Conservation (phyloP, 2,329 filamentous ascomycete genomes). For the Pseudogymnoascus sp. region DNA sequence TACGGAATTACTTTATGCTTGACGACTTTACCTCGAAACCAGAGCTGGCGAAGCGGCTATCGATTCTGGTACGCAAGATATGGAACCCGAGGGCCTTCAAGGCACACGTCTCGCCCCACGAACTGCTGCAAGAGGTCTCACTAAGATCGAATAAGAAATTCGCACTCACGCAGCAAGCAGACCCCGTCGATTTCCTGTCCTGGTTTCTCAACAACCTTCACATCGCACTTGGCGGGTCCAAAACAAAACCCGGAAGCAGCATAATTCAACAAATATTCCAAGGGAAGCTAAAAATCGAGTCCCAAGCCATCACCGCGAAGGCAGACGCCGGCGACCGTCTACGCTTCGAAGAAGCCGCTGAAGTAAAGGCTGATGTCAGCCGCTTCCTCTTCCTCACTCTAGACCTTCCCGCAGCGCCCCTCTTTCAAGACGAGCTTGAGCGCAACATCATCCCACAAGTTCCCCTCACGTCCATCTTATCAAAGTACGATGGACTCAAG, state of each 20-base stretch:
- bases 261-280: conserved; percentile 93
- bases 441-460: conserved; percentile 95
- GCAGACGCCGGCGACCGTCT: conserved; percentile 80
- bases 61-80: conserved; percentile 87
- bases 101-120: conserved; percentile 92
- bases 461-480: conserved; percentile 72
- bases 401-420: conserved; percentile 81
- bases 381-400: conserved; percentile 90
- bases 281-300: conserved; percentile 84
- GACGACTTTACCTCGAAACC: conserved; percentile 68
- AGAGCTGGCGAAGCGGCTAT: conserved; percentile 81
- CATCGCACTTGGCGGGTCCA: conserved; percentile 81
- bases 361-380: conserved; percentile 67
- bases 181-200: conserved; percentile 91
- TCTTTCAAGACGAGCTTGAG: conserved; percentile 92
- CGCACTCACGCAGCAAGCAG: conserved; percentile 81
- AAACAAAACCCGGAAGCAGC: conserved; percentile 73
- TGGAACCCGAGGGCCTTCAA: conserved; percentile 98
- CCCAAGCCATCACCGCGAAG: conserved; percentile 85
- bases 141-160: conserved; percentile 87
- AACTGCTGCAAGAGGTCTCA: conserved; percentile 90
- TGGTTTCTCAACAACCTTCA: conserved; percentile 98
- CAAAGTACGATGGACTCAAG: conserved; percentile 85
- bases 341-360: conserved; percentile 84
- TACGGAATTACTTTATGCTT: conserved; percentile 87